These are phyloP conservation scores for Metrosideros polymorpha DNA, from an alignment of 441 rosid species.

Conservation along the genomic window DNA sequence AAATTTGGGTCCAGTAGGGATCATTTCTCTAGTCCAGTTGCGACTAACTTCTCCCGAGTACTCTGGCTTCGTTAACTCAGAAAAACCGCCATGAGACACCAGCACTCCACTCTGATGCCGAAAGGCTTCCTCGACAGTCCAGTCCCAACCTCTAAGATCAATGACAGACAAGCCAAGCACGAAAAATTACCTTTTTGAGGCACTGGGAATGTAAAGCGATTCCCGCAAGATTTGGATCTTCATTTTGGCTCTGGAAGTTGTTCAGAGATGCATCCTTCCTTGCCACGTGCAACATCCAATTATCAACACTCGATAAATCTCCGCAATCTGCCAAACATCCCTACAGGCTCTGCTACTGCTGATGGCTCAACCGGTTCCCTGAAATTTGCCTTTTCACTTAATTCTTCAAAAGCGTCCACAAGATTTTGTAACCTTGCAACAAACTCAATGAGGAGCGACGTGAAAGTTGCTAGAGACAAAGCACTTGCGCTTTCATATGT, in stretches of 20 bases:
- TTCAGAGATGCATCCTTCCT: neutral
- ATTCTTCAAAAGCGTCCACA: constrained; percentile 47
- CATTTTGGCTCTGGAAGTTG: neutral
- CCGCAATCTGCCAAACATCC: constrained; percentile 24
- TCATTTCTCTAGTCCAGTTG: neutral
- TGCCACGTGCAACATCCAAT: neutral
- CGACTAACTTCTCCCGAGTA: neutral
- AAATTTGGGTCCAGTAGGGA: neutral
- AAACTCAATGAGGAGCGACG: constrained; percentile 67
- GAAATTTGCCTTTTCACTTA: constrained; percentile 53
- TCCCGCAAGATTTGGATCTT: neutral
- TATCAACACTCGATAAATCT: constrained; percentile 17
- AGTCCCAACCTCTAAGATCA: neutral
- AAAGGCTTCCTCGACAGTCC: neutral
- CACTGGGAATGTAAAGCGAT: neutral
- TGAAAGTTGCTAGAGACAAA: constrained; percentile 63
- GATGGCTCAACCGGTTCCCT: constrained; percentile 44
- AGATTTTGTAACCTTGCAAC: constrained; percentile 77
- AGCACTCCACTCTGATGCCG: neutral
- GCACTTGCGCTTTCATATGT: constrained; percentile 70
- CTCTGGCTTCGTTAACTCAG: neutral
- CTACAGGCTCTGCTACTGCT: constrained; percentile 2
- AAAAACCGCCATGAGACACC: neutral
- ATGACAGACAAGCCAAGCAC: neutral
- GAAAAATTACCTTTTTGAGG: neutral